A percentile compares a stretch with the other conserved stretches of the same genome.
Evolutionary conservation across 73 alveolate genomes (phyloP).

Genomic region (Tetrahymena malaccensis): DNA sequence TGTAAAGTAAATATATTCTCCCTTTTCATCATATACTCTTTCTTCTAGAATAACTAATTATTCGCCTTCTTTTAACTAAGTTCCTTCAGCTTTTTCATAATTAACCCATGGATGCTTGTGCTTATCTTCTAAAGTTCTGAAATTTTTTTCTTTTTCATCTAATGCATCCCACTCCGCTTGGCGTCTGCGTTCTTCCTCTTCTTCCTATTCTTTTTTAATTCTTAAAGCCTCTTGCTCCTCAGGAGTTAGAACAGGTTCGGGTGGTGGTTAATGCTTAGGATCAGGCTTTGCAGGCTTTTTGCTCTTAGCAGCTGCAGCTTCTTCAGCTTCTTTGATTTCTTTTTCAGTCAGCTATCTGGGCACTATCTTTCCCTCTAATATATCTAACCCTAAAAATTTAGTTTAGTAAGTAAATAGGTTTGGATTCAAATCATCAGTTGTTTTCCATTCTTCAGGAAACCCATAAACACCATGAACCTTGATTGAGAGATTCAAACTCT

Average conservation of each 20-base stretch:
- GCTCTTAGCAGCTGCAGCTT: conserved; percentile 51
- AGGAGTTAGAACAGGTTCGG: conserved; percentile 48
- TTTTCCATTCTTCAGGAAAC: conserved; percentile 36
- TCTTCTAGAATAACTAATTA: conserved; percentile 62
- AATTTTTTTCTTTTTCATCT: conserved; percentile 58
- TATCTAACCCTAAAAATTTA: conserved; percentile 29
- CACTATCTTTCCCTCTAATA: conserved; percentile 47
- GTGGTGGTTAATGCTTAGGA: conserved; percentile 32
- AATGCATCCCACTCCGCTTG: conserved; percentile 74
- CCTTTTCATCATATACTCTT: conserved; percentile 47
- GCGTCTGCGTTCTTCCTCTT: conserved; percentile 55
- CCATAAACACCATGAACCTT: conserved; percentile 18
- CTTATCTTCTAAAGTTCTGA: conserved; percentile 54
- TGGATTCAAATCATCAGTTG: conserved; percentile 36
- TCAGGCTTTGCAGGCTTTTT: conserved; percentile 52
- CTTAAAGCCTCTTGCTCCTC: conserved; percentile 58
- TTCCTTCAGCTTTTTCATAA: conserved; percentile 51
- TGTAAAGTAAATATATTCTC: conserved; percentile 25
- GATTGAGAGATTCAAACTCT: neutral
- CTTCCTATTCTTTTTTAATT: conserved; percentile 52
- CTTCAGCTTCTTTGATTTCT: conserved; percentile 68
- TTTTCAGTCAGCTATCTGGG: conserved; percentile 66
- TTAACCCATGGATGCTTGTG: conserved; percentile 63
- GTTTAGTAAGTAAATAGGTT: conserved; percentile 43
- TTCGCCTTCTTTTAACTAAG: conserved; percentile 56